phyloP scores from a whole-genome alignment of 1,284 basidiomycete genomes.

The Apiotrichum gamsii region DNA sequence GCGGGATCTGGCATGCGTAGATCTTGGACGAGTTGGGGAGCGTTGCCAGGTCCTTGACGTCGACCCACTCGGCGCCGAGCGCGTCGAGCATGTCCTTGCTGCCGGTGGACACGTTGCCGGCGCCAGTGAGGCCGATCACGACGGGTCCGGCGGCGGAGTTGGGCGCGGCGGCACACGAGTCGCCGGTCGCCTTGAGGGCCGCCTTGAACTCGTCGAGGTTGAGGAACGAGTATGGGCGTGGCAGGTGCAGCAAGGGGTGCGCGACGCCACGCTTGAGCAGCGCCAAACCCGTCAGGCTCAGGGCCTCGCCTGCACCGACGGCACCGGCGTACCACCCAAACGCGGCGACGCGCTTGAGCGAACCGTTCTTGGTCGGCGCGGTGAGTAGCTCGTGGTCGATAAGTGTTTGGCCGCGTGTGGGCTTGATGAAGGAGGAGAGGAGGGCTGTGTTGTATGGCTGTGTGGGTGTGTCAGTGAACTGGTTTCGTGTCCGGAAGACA shows the following conservation, averaged over 20 bases:
- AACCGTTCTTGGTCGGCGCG: constrained; percentile 32
- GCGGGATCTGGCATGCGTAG: constrained; percentile 68
- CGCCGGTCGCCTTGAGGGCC: constrained; percentile 58
- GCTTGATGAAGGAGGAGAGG: constrained; percentile 58
- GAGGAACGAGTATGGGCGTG: constrained; percentile 68
- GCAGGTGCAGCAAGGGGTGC: constrained; percentile 76
- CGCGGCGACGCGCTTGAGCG: constrained; percentile 70
- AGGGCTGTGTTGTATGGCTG: constrained; percentile 78
- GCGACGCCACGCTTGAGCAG: constrained; percentile 71
- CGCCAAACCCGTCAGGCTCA: constrained; percentile 68
- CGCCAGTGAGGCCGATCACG: constrained; percentile 73
- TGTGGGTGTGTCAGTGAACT: too few species aligned
- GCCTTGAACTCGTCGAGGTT: constrained; percentile 57
- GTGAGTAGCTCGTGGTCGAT: constrained; percentile 81
- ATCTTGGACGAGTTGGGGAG: constrained; percentile 53
- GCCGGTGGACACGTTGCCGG: constrained; percentile 72
- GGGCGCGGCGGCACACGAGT: constrained; percentile 25
- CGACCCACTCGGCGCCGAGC: constrained; percentile 60
- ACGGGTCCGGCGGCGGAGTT: constrained; percentile 59
- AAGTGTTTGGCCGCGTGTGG: constrained; percentile 51
- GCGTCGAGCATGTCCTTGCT: constrained; percentile 64
- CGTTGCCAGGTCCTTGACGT: constrained; percentile 55
- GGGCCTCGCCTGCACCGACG: constrained; percentile 73
- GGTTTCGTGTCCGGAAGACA: too few species aligned
- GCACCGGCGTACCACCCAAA: constrained; percentile 87